These are phyloP conservation scores for Boechera retrofracta DNA, from an alignment of 345 rosid genomes.

Conservation along the genomic window DNA sequence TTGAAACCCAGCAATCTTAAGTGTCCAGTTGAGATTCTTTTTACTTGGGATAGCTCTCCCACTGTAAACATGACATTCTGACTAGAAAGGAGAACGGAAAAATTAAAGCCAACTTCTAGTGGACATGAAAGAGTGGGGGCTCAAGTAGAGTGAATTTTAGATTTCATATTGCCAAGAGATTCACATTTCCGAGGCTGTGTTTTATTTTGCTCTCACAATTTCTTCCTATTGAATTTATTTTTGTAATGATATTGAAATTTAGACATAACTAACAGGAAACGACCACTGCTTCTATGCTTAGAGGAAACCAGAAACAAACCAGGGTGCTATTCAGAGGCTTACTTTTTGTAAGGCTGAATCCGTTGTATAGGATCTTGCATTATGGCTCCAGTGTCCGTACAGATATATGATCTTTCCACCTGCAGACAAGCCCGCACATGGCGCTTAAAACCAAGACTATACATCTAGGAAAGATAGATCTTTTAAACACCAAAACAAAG, in stretches of 20 bases:
- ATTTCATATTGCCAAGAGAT: slow-evolving; percentile 2
- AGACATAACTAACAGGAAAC: slow-evolving; percentile 11
- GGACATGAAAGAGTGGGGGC: slow-evolving; percentile 4
- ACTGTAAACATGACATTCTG: slow-evolving; percentile 62
- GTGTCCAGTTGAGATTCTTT: slow-evolving; percentile 69
- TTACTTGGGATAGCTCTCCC: slow-evolving; percentile 74
- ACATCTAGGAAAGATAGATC: slow-evolving; percentile 13
- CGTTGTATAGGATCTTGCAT: slow-evolving; percentile 67
- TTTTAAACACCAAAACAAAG: slow-evolving; percentile 12
- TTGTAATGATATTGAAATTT: background rate
- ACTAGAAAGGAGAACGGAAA: slow-evolving; percentile 48
- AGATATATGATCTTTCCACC: slow-evolving; percentile 89
- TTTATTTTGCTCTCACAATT: background rate
- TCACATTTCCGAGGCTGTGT: slow-evolving; percentile 13
- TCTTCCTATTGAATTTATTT: slow-evolving; percentile 2
- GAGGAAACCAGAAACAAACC: slow-evolving; percentile 25
- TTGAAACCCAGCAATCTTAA: slow-evolving; percentile 92
- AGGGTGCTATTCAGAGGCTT: slow-evolving; percentile 33
- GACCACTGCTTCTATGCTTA: slow-evolving; percentile 1
- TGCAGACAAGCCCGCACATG: slow-evolving; percentile 46
- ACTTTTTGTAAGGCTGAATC: slow-evolving; percentile 75
- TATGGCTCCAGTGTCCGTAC: slow-evolving; percentile 93
- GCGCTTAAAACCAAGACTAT: slow-evolving; percentile 20
- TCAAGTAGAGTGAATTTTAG: slow-evolving; percentile 18
- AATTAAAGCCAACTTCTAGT: slow-evolving; percentile 28